A percentile compares a stretch with the other conserved stretches of the same genome.
Conservation (phyloP, 352 stramenopile genomes). For the Phytopythium helicoides region DNA sequence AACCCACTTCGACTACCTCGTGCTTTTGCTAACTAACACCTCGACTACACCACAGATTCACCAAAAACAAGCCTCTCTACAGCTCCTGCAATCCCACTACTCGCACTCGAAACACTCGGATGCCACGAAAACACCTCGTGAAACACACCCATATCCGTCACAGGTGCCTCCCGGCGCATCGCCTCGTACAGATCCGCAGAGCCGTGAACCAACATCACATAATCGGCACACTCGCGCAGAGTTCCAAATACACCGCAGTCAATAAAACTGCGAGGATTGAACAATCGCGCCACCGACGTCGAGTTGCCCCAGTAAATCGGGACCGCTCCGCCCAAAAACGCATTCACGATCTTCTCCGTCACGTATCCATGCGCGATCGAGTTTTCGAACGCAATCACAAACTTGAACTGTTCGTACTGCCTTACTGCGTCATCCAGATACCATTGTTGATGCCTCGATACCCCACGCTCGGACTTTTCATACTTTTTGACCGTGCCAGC, state of each 20-base stretch:
- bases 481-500: slow-evolving; percentile 11
- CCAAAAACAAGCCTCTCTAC: neutral
- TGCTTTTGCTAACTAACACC: no score
- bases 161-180: slow-evolving; percentile 25
- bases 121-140: slow-evolving; percentile 42
- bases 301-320: slow-evolving; percentile 62
- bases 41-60: neutral
- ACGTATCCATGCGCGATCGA: slow-evolving; percentile 37
- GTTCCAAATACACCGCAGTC: slow-evolving; percentile 40
- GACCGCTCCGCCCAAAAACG: slow-evolving; percentile 52
- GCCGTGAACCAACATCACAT: slow-evolving; percentile 35
- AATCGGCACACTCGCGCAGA: slow-evolving; percentile 30
- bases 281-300: slow-evolving; percentile 25
- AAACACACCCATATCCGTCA: slow-evolving; percentile 32
- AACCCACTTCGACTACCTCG: no score
- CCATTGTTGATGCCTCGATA: slow-evolving; percentile 13
- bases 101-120: slow-evolving; percentile 27
- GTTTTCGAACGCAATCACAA: slow-evolving; percentile 77
- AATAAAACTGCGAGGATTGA: slow-evolving; percentile 54
- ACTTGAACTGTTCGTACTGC: slow-evolving; percentile 43
- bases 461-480: neutral
- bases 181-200: slow-evolving; percentile 29
- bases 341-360: slow-evolving; percentile 65
- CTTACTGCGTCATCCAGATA: slow-evolving; percentile 38
- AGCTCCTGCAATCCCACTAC: neutral